phyloP scores from a whole-genome alignment of 192 early-diverging fungal species.

The Coemansia sp. region DNA sequence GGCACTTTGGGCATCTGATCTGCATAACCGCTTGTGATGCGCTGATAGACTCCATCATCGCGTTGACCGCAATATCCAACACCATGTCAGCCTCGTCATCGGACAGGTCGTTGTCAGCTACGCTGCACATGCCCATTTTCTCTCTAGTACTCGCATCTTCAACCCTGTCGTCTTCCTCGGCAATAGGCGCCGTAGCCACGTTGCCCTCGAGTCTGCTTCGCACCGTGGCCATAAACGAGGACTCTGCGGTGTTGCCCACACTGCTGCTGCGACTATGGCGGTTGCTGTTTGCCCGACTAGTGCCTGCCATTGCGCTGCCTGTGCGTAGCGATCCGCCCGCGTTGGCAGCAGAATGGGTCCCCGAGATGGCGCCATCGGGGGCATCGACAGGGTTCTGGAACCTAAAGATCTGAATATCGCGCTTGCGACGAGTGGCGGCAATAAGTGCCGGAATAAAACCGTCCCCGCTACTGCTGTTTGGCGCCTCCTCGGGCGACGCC shows the following conservation, averaged over 20 bases:
- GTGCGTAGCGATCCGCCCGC: background rate
- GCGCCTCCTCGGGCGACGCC: conserved; percentile 13
- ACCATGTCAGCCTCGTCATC: conserved; percentile 27
- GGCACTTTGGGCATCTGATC: conserved; percentile 45
- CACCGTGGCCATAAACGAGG: conserved; percentile 18
- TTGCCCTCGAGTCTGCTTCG: conserved; percentile 13
- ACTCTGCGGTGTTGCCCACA: conserved; percentile 2
- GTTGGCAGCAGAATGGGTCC: background rate
- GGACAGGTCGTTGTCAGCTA: background rate
- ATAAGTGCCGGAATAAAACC: conserved; percentile 49
- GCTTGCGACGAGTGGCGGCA: conserved; percentile 46
- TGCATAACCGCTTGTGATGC: conserved; percentile 46
- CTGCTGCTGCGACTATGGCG: conserved; percentile 12
- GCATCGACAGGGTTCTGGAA: conserved; percentile 37
- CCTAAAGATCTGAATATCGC: conserved; percentile 50
- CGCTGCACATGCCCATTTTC: background rate
- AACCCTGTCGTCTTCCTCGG: background rate
- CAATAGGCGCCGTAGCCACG: background rate
- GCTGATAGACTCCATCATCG: conserved; percentile 50
- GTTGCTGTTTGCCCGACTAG: conserved; percentile 5
- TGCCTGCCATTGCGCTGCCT: background rate
- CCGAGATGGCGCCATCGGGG: conserved; percentile 36
- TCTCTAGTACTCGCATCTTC: background rate
- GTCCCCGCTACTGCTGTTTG: conserved; percentile 1
- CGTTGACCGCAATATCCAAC: conserved; percentile 37